phyloP scores from a whole-genome alignment of 129 eudicot genomes.

The Cynara cardunculus region DNA sequence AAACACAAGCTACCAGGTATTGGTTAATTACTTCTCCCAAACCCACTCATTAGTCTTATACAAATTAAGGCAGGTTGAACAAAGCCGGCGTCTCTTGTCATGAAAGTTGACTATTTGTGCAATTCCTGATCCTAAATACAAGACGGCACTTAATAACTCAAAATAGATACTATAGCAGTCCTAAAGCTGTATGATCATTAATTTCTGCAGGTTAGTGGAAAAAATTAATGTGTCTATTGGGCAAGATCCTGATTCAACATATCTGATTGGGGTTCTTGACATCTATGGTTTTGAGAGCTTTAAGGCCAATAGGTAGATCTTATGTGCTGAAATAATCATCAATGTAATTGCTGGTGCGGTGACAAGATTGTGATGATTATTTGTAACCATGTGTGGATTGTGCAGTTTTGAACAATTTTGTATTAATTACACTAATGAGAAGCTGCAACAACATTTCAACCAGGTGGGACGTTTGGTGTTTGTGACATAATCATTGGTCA shows the following conservation, averaged over 20 bases:
- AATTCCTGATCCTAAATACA: conserved; percentile 8
- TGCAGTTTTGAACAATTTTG: conserved; percentile 99
- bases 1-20: background rate
- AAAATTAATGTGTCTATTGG: conserved; percentile 90
- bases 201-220: conserved; percentile 76
- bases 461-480: conserved; percentile 49
- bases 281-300: conserved; percentile 99
- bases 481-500: conserved; percentile 11
- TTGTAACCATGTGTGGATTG: conserved; percentile 14
- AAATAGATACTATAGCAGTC: conserved; percentile 1
- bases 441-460: conserved; percentile 97
- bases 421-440: conserved; percentile 94
- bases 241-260: conserved; percentile 77
- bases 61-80: background rate
- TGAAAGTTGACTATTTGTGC: conserved; percentile 9
- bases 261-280: conserved; percentile 95
- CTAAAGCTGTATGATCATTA: conserved; percentile 15
- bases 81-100: background rate
- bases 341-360: background rate
- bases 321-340: conserved; percentile 15
- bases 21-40: background rate
- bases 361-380: conserved; percentile 14
- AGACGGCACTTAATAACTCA: background rate
- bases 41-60: background rate
- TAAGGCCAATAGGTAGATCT: conserved; percentile 65